These are phyloP conservation scores for Diplocarpon rosae DNA, from an alignment of 2,329 filamentous ascomycete species.

Conservation along the genomic window DNA sequence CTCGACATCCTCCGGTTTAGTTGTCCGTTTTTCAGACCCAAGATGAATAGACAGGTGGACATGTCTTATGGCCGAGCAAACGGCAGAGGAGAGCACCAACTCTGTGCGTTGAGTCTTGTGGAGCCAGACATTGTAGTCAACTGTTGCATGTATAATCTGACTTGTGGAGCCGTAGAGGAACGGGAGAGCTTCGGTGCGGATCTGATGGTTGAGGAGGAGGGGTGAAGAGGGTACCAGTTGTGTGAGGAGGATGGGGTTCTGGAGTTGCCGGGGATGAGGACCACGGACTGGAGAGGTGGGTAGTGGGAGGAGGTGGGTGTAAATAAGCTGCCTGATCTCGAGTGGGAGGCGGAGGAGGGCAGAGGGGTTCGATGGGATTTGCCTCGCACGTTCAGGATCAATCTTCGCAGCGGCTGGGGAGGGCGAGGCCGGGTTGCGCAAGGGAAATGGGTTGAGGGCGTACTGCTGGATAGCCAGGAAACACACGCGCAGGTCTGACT, in stretches of 20 bases:
- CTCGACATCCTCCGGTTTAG: slow-evolving; percentile 27
- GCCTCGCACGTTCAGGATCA: no score
- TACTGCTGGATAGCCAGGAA: slow-evolving; percentile 21
- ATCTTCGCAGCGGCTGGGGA: no score
- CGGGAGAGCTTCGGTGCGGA: slow-evolving; percentile 19
- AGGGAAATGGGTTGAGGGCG: slow-evolving; percentile 3
- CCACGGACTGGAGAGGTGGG: slow-evolving; percentile 10
- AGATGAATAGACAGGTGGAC: slow-evolving; percentile 20
- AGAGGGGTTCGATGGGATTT: not conserved
- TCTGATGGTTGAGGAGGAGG: slow-evolving; percentile 19
- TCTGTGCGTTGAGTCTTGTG: slow-evolving; percentile 21
- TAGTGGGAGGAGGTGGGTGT: slow-evolving; percentile 11
- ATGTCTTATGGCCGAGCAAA: slow-evolving; percentile 18
- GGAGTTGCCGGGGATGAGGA: slow-evolving; percentile 22
- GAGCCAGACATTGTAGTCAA: slow-evolving; percentile 23
- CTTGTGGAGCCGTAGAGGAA: slow-evolving; percentile 18
- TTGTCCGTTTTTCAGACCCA: slow-evolving; percentile 25
- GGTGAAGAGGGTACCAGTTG: slow-evolving; percentile 16
- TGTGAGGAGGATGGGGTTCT: slow-evolving; percentile 19
- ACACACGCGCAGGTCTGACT: slow-evolving; percentile 15
- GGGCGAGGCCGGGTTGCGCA: no score
- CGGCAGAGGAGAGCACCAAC: slow-evolving; percentile 14
- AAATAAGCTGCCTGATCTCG: slow-evolving; percentile 21
- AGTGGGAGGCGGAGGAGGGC: slow-evolving; percentile 18
- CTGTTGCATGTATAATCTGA: slow-evolving; percentile 16